Base-by-base conservation (phyloP, 805 yeast genomes). In the Isabelozyma rhagii region DNA sequence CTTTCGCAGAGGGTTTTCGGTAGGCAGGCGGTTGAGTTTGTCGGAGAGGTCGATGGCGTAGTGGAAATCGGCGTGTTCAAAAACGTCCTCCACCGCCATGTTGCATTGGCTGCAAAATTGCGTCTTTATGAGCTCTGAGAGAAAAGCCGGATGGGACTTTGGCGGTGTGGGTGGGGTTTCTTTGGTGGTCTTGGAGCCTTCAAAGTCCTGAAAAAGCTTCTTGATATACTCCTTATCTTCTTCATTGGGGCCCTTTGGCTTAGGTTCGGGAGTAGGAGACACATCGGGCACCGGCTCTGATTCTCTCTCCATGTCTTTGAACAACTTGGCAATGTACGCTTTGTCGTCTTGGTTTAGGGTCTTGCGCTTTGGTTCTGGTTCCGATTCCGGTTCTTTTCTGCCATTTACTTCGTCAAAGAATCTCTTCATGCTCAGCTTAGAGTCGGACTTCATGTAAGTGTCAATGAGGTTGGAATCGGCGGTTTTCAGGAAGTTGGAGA, bases 41-140 rank as follows among this genome's bases (percentile, higher is more conserved):
- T 72, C 71, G 1, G 82, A 79, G 6, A 82, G 62, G 17, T 76
- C 77, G 44, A 74, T 48, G 0, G 87, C 87, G 41, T 71, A 59
- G 54, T 82, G 87, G 52, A 63, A 81, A 59, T 82, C 87, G 41
- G 67, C 66, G 58, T 82, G 87, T 51, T 82, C 87, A 14, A 63
- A 57, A 2, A 63, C 66, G 51, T 72, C 71, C 1, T 57, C 62
- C 3, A 72, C 59, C 3, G 31, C 41, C 3, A 49, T 45, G 10
- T 62, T 53, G 52, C 78, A 73, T 14, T 50, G 46, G 1, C 57
- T 47, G 48, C 78, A 73, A 18, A 45, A 50, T n/a, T 59, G 56
- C 8, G 49, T 53, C 8, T 51, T 47, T 17, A 60, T 52, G 18
- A 68, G 49, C 5, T 53, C 52, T 9, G 56, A 52, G 11, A 67